Percentiles rank a stretch among this genome's conserved stretches.
phyloP scores from a whole-genome alignment of 202 grass and related monocot genomes.

The Carex arenaria region DNA sequence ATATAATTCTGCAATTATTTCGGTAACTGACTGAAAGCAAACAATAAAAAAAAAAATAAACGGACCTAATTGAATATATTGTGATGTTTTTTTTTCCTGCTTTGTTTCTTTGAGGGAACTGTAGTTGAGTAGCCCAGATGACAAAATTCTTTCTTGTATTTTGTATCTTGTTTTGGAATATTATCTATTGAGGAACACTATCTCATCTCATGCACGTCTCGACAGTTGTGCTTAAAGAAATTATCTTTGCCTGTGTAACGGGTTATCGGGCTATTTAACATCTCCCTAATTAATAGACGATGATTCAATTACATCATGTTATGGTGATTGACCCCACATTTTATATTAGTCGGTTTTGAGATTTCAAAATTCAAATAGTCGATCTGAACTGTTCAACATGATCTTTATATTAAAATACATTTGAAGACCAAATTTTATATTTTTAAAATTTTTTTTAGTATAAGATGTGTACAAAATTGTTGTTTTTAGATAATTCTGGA shows the following conservation, averaged over 20 bases:
- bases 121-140: neutral
- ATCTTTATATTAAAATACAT: no score
- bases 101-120: neutral
- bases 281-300: neutral
- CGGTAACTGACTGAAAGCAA: neutral
- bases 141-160: neutral
- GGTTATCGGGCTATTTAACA: neutral
- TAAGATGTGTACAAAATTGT: no score
- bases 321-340: no score
- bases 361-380: no score
- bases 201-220: neutral
- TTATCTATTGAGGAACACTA: neutral
- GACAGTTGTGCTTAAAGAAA: neutral
- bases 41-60: neutral
- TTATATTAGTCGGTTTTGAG: no score
- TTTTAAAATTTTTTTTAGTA: no score
- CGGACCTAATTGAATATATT: neutral
- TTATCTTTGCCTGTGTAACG: neutral
- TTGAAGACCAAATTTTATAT: no score
- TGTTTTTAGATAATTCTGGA: no score
- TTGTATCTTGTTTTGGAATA: conserved; percentile 17
- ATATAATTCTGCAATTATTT: neutral
- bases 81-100: neutral
- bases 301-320: no score
- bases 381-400: no score